phyloP scores from a whole-genome alignment of 768 basidiomycete species.

The Crucibulum laeve region DNA sequence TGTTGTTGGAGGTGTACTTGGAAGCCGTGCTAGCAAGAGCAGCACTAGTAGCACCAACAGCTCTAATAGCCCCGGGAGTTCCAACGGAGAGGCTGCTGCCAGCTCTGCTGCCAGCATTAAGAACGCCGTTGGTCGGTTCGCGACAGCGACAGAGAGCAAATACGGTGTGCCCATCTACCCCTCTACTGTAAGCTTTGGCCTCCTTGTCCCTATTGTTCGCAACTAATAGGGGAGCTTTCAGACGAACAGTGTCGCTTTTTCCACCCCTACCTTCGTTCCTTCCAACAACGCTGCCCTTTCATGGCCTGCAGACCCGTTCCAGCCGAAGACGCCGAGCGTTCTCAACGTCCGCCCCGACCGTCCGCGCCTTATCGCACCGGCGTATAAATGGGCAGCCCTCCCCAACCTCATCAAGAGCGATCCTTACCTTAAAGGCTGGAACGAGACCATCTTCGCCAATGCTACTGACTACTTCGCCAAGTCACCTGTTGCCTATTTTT shows the following conservation, averaged over 20 bases:
- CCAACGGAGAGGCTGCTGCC: constrained; percentile 37
- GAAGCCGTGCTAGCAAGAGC: constrained; percentile 48
- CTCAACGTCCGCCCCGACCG: constrained; percentile 69
- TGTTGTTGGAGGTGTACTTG: constrained; percentile 78
- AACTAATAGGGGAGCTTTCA: constrained; percentile 19
- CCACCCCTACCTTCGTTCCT: constrained; percentile 64
- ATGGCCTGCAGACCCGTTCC: constrained; percentile 82
- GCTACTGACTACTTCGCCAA: constrained; percentile 68
- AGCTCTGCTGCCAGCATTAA: constrained; percentile 58
- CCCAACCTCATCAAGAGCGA: constrained; percentile 73
- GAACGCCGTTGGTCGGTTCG: constrained; percentile 58
- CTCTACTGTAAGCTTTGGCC: constrained; percentile 62
- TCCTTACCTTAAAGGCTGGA: constrained; percentile 86
- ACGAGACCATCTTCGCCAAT: constrained; percentile 85
- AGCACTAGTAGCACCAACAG: constrained; percentile 30
- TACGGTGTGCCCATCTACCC: constrained; percentile 86
- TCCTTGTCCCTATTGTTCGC: constrained; percentile 1
- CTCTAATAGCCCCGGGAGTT: constrained; percentile 31
- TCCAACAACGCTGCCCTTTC: constrained; percentile 44
- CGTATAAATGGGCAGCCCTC: constrained; percentile 88
- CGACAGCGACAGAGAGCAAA: constrained; percentile 74
- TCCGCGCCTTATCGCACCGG: constrained; percentile 87
- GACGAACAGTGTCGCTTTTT: constrained; percentile 75
- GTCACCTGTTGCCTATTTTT: constrained; percentile 62
- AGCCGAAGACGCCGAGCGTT: constrained; percentile 58